Evolutionary conservation across 2,329 filamentous ascomycete species (phyloP).

Genomic region (Fusarium napiforme): DNA sequence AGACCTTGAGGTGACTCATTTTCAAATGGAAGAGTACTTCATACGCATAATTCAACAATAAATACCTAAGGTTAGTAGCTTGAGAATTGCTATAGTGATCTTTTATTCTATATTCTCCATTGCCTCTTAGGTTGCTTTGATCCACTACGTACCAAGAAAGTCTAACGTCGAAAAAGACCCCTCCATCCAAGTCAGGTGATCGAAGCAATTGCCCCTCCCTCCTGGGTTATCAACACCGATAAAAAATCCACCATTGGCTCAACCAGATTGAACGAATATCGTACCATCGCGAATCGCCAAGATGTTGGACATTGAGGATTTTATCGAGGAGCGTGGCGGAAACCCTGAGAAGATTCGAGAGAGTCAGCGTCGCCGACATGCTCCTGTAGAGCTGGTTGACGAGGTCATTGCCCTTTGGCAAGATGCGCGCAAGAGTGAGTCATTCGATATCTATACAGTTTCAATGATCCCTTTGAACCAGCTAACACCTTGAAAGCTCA

Average conservation of each 20-base stretch:
- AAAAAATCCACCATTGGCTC: slow-evolving; percentile 40
- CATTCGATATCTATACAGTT: slow-evolving; percentile 19
- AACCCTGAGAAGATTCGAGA: slow-evolving; percentile 92
- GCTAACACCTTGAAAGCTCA: slow-evolving; percentile 58
- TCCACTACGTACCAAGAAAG: neutral
- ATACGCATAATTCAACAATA: too few species aligned
- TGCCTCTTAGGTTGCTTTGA: neutral
- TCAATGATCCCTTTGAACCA: neutral
- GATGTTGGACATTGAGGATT: slow-evolving; percentile 83
- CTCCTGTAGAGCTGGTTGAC: slow-evolving; percentile 85
- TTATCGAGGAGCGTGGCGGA: slow-evolving; percentile 87
- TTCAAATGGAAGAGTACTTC: too few species aligned
- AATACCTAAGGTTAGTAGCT: neutral
- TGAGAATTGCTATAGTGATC: neutral
- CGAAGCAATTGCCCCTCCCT: slow-evolving; percentile 38
- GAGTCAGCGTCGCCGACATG: slow-evolving; percentile 85
- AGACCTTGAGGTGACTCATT: neutral
- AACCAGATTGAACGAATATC: slow-evolving; percentile 26
- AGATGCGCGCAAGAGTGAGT: slow-evolving; percentile 77
- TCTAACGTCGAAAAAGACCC: slow-evolving; percentile 8
- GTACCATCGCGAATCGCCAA: slow-evolving; percentile 39
- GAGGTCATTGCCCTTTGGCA: slow-evolving; percentile 89
- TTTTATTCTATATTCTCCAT: neutral
- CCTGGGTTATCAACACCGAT: slow-evolving; percentile 36
- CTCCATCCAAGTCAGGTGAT: slow-evolving; percentile 43